phyloP scores from a whole-genome alignment of 2,329 filamentous ascomycete genomes.

The Neofusicoccum parvum region DNA sequence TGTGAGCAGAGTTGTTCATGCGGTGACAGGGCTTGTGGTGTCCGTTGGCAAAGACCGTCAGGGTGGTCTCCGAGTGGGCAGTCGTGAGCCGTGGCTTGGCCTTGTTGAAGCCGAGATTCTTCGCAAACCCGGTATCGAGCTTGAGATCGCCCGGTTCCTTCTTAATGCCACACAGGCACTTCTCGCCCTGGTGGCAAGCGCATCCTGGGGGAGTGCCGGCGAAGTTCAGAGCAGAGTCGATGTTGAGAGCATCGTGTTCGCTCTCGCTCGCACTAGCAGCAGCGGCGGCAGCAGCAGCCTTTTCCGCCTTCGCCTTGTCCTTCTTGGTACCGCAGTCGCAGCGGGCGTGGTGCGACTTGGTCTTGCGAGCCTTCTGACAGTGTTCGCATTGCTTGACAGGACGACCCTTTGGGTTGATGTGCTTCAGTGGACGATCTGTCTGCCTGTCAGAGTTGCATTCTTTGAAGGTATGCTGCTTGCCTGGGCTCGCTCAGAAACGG shows the following conservation, averaged over 20 bases:
- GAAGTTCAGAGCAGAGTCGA: slow-evolving; percentile 35
- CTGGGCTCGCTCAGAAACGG: slow-evolving; percentile 25
- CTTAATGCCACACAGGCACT: slow-evolving; percentile 63
- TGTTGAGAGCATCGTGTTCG: slow-evolving; percentile 33
- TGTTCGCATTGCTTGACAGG: slow-evolving; percentile 97
- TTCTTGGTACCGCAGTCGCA: slow-evolving; percentile 97
- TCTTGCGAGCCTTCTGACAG: slow-evolving; percentile 95
- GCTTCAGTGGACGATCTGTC: slow-evolving; percentile 83
- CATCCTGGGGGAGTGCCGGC: slow-evolving; percentile 39
- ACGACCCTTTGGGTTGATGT: slow-evolving; percentile 97
- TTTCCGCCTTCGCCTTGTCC: slow-evolving; percentile 57
- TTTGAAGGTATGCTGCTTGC: slow-evolving; percentile 20
- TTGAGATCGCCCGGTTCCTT: slow-evolving; percentile 55
- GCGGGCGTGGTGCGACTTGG: slow-evolving; percentile 89
- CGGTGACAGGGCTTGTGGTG: slow-evolving; percentile 67
- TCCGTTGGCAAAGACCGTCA: slow-evolving; percentile 65
- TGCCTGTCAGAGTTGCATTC: slow-evolving; percentile 23
- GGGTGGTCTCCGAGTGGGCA: slow-evolving; percentile 60
- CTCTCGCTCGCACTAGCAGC: slow-evolving; percentile 35
- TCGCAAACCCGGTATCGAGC: slow-evolving; percentile 48
- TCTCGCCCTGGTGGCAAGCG: slow-evolving; percentile 60
- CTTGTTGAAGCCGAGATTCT: slow-evolving; percentile 49
- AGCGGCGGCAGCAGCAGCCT: slow-evolving; percentile 34
- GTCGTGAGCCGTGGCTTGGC: slow-evolving; percentile 59
- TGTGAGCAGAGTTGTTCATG: slow-evolving; percentile 65